These are phyloP conservation scores for Groenewaldozyma auringiensis DNA, from an alignment of 1,139 yeast genomes.

Conservation along the genomic window DNA sequence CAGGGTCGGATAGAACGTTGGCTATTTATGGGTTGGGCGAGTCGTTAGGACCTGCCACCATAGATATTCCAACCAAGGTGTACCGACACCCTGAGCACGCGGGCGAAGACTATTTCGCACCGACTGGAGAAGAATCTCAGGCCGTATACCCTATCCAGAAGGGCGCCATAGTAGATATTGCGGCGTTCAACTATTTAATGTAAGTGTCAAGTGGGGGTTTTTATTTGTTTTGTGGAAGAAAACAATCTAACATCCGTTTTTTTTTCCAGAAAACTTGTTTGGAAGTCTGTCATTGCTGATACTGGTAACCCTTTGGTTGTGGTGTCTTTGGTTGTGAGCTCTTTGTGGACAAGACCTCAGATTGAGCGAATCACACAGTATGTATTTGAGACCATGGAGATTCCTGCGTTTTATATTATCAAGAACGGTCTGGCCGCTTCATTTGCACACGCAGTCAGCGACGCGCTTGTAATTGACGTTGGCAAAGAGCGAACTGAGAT, in stretches of 20 bases:
- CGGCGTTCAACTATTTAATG: slow-evolving; percentile 64
- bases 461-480: slow-evolving; percentile 69
- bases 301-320: slow-evolving; percentile 34
- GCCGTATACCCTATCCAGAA: slow-evolving; percentile 55
- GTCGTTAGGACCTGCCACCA: slow-evolving; percentile 67
- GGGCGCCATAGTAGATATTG: slow-evolving; percentile 58
- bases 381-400: slow-evolving; percentile 63
- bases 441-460: slow-evolving; percentile 59
- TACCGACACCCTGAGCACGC: slow-evolving; percentile 42
- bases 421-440: slow-evolving; percentile 65
- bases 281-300: slow-evolving; percentile 30
- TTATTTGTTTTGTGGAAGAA: slow-evolving; percentile 42
- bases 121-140: slow-evolving; percentile 33
- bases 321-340: slow-evolving; percentile 54
- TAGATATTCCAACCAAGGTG: slow-evolving; percentile 67
- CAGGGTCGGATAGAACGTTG: slow-evolving; percentile 70
- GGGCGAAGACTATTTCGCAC: slow-evolving; percentile 36
- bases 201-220: too few species aligned
- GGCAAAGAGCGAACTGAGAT: slow-evolving; percentile 73
- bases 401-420: slow-evolving; percentile 64
- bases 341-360: slow-evolving; percentile 61
- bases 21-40: slow-evolving; percentile 81
- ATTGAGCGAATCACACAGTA: slow-evolving; percentile 66
- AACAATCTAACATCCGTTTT: slow-evolving; percentile 1
- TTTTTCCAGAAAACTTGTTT: slow-evolving; percentile 36